phyloP scores from a whole-genome alignment of 345 rosid genomes.

The Eucalyptus brandiana region DNA sequence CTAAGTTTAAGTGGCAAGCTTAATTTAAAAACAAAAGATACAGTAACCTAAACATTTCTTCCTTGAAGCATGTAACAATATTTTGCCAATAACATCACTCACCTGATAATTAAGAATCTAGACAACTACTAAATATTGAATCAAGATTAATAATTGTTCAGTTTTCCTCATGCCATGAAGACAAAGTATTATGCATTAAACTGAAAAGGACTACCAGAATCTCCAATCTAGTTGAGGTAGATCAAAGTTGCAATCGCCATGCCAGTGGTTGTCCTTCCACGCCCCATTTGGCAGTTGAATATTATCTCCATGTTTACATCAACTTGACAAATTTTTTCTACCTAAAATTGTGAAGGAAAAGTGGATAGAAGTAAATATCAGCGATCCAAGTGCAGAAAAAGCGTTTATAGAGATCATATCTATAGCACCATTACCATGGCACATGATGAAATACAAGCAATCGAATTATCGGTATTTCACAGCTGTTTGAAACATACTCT shows the following conservation, averaged over 20 bases:
- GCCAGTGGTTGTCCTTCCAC: slow-evolving; percentile 34
- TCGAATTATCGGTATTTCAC: neutral
- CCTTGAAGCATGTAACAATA: neutral
- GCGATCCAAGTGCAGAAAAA: neutral
- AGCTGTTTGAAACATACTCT: neutral
- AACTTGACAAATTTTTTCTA: slow-evolving; percentile 68
- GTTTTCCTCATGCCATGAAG: neutral
- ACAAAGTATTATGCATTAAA: neutral
- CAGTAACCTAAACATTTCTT: neutral
- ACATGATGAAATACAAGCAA: neutral
- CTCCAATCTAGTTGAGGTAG: slow-evolving; percentile 80
- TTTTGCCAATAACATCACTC: neutral
- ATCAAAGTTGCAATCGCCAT: neutral
- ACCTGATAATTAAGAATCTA: neutral
- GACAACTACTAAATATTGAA: neutral
- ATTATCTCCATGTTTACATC: slow-evolving; percentile 56
- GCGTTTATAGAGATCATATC: neutral
- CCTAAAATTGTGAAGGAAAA: slow-evolving; percentile 29
- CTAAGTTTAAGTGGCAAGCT: neutral
- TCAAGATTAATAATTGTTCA: neutral
- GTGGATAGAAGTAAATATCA: neutral
- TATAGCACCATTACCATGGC: neutral
- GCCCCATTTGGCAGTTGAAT: slow-evolving; percentile 97
- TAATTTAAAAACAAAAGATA: neutral
- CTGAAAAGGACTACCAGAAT: slow-evolving; percentile 58